Conservation (phyloP, 2,329 filamentous ascomycete species). For the Aspergillus sclerotialis region DNA sequence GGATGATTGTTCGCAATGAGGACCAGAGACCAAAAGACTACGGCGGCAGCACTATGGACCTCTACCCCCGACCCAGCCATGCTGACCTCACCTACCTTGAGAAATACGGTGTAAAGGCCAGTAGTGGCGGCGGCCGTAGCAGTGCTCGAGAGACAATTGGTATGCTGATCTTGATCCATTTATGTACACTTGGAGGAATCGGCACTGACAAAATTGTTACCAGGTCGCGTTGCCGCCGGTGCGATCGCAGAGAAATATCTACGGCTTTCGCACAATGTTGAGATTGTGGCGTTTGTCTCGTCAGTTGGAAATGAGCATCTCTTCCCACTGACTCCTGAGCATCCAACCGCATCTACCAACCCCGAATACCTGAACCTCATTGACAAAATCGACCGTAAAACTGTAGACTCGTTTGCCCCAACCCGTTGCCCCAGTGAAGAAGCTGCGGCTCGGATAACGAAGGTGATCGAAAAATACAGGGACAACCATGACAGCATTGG, state of each 20-base stretch:
- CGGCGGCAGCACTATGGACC: slow-evolving; percentile 79
- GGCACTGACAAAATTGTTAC: slow-evolving; percentile 1
- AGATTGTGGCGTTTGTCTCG: slow-evolving; percentile 86
- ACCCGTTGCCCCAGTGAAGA: slow-evolving; percentile 74
- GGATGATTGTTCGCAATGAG: slow-evolving; percentile 80
- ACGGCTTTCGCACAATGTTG: slow-evolving; percentile 68
- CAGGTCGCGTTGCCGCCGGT: slow-evolving; percentile 76
- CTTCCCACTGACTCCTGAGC: slow-evolving; percentile 62
- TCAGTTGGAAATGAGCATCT: slow-evolving; percentile 76
- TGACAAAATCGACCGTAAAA: slow-evolving; percentile 62
- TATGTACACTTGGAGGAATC: not conserved
- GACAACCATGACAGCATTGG: slow-evolving; percentile 84
- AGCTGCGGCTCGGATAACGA: slow-evolving; percentile 64
- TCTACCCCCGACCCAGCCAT: slow-evolving; percentile 84
- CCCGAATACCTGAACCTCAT: slow-evolving; percentile 72
- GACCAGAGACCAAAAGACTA: slow-evolving; percentile 93
- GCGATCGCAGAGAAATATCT: slow-evolving; percentile 94
- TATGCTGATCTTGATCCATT: slow-evolving; percentile 25
- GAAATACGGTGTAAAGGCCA: slow-evolving; percentile 93
- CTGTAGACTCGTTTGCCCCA: slow-evolving; percentile 77
- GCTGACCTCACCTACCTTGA: slow-evolving; percentile 96
- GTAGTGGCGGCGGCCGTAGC: slow-evolving; percentile 79
- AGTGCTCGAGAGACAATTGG: slow-evolving; percentile 94
- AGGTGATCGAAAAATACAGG: slow-evolving; percentile 68
- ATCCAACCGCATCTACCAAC: slow-evolving; percentile 65